These are phyloP conservation scores for Echinosphaeria canescens DNA, from an alignment of 2,329 filamentous ascomycete genomes.

Conservation along the genomic window DNA sequence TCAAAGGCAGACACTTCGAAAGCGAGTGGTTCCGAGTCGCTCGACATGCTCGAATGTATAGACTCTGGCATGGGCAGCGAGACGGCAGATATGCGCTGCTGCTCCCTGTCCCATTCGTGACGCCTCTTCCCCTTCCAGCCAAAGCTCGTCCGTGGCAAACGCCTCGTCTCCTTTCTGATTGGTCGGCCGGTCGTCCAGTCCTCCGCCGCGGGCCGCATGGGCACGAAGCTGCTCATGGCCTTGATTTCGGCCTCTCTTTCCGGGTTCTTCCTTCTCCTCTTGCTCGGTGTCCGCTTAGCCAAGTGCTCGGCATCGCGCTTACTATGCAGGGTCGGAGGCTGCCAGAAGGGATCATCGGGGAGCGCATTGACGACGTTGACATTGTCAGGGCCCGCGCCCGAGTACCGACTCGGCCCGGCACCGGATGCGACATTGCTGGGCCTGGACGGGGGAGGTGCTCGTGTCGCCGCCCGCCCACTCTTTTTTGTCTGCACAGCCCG, in stretches of 20 bases:
- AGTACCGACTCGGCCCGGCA: too few relatives aligned
- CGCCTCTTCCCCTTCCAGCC: conserved; percentile 10
- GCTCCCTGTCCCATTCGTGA: conserved; percentile 24
- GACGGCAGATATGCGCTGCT: conserved; percentile 46
- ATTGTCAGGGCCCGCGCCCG: too few relatives aligned
- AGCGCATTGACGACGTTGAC: too few relatives aligned
- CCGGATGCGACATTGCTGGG: too few relatives aligned
- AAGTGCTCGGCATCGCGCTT: conserved; percentile 37
- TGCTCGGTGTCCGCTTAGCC: conserved; percentile 51
- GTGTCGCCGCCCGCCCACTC: too few relatives aligned
- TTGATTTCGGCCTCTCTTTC: conserved; percentile 75
- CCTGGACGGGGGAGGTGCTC: too few relatives aligned
- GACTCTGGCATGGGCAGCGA: conserved; percentile 58
- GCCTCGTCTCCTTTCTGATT: conserved; percentile 20
- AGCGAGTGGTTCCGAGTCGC: conserved; percentile 49
- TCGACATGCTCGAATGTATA: conserved; percentile 56
- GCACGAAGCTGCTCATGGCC: conserved; percentile 53
- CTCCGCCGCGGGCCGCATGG: conserved; percentile 38
- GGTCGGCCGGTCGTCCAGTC: conserved; percentile 36
- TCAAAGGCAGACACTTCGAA: conserved; percentile 67
- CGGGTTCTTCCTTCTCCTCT: conserved; percentile 55
- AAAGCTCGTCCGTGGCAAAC: conserved; percentile 8
- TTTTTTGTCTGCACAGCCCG: too few relatives aligned
- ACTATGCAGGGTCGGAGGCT: conserved; percentile 35
- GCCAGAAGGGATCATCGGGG: too few relatives aligned